Percentiles rank a stretch among this genome's conserved stretches.
Conservation (phyloP, 345 rosid genomes). For the sweet orange (Citrus sinensis) region DNA sequence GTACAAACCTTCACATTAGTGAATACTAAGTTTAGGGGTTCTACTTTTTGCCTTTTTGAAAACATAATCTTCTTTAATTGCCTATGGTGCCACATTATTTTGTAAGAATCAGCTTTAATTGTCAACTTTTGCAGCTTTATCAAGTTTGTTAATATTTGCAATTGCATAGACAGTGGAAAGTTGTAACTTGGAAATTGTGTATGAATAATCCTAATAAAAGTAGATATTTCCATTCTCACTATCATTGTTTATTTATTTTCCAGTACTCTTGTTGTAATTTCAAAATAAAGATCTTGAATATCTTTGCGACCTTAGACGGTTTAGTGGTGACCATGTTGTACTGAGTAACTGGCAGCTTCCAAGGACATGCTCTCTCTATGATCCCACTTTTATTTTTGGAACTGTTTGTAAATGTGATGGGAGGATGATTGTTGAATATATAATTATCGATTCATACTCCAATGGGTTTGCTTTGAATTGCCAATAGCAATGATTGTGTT, state of each 20-base stretch:
- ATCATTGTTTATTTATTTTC: slow-evolving; percentile 9
- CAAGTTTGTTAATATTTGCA: slow-evolving; percentile 20
- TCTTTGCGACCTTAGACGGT: slow-evolving; percentile 12
- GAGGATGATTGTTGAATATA: neutral
- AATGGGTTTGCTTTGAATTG: neutral
- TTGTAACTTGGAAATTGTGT: slow-evolving; percentile 24
- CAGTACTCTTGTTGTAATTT: slow-evolving; percentile 6
- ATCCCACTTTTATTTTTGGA: neutral
- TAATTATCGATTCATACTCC: neutral
- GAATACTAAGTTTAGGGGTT: slow-evolving; percentile 22
- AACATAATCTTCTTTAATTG: slow-evolving; percentile 28
- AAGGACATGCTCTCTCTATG: neutral
- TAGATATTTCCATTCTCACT: slow-evolving; percentile 8
- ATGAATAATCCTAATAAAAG: slow-evolving; percentile 20
- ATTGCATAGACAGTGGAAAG: slow-evolving; percentile 19
- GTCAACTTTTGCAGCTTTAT: slow-evolving; percentile 27
- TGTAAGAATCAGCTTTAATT: slow-evolving; percentile 29
- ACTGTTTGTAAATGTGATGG: neutral
- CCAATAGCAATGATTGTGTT: neutral
- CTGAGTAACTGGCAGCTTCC: neutral
- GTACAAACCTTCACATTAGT: slow-evolving; percentile 42
- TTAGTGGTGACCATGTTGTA: neutral
- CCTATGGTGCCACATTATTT: slow-evolving; percentile 20
- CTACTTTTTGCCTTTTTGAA: slow-evolving; percentile 19
- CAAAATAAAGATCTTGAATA: slow-evolving; percentile 11